Evolutionary conservation across 2,329 filamentous ascomycete species (phyloP), one percentile per base, ranked within the genome.

Genomic region (Penicillium sp.): DNA sequence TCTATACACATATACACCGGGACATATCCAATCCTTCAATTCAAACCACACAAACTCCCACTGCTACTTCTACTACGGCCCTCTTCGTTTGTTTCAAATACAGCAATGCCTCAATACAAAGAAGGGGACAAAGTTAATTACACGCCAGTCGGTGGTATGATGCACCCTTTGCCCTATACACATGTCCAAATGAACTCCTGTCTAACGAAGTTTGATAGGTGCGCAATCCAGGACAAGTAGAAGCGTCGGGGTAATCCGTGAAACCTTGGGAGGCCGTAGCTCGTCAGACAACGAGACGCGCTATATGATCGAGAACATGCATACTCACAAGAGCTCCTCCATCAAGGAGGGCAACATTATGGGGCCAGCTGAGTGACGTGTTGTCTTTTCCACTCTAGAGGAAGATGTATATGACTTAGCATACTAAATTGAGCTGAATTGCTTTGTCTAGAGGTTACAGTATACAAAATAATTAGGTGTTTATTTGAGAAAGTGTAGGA

Each of bases 101-200:
- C 40, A 26, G 47, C 45, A 40, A 71, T 64, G 69, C 65, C 62
- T 59, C 56, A 62, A 16, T 76, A 63, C 60, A 61, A 61, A 12
- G 54, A 67, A 44, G 74, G 74, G 53, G 62, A 75, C 41, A 65
- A 63, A 19, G 74, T 77, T 46, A 68, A 65, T 45, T 77, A 77
- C 61, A 76, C 74, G 60, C 75, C 75, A 25, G 73, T 77, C 19
- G 74, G 75, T 40, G 75, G 75, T 76, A 65, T 55, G 64, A 36
- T 44, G 11, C 33, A 9, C 26, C 16, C 22, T 22, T 14, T 44
- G 46, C 26, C 53, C 46, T 55, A 51, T 26, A 46, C 4, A 5
- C 11, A 31, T 36, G 17, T 12, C 2, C 22, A 50, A 19, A 35
- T 22, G 22, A 46, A 12, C 4, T 4, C 31, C 11, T 14, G 17